Conservation (phyloP, 306 rosid genomes). For the Cucurbita maxima region DNA sequence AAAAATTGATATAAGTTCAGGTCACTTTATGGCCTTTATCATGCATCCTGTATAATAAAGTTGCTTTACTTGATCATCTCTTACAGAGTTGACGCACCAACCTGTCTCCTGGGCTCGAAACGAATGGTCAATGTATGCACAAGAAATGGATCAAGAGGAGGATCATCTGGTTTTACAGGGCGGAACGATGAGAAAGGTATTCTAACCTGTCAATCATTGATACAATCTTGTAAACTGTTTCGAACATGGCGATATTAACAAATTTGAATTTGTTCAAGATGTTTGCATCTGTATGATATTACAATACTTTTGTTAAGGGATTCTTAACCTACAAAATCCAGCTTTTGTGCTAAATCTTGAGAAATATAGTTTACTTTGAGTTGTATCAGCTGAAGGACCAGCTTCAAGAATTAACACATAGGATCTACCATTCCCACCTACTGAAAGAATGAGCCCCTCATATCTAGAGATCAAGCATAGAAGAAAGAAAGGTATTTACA, state of each 20-base stretch:
- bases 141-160: conserved; percentile 80
- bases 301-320: not conserved
- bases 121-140: conserved; percentile 90
- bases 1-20: not conserved
- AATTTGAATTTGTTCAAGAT: not conserved
- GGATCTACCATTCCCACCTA: conserved; percentile 93
- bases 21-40: not conserved
- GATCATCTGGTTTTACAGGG: conserved; percentile 84
- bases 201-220: conserved; percentile 54
- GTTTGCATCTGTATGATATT: not conserved
- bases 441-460: conserved; percentile 90
- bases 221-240: not conserved
- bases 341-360: conserved; percentile 76
- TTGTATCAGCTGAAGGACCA: conserved; percentile 63
- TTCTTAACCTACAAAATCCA: conserved; percentile 85
- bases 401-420: conserved; percentile 80
- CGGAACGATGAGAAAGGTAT: conserved; percentile 92
- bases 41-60: not conserved
- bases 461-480: conserved; percentile 35
- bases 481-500: not conserved
- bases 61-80: not conserved
- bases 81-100: conserved; percentile 14
- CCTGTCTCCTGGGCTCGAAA: conserved; percentile 98
- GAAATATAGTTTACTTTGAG: conserved; percentile 81
- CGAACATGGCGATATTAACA: not conserved